These are phyloP conservation scores for Thermomyces lanuginosus DNA, from an alignment of 2,329 filamentous ascomycete species.

Conservation along the genomic window DNA sequence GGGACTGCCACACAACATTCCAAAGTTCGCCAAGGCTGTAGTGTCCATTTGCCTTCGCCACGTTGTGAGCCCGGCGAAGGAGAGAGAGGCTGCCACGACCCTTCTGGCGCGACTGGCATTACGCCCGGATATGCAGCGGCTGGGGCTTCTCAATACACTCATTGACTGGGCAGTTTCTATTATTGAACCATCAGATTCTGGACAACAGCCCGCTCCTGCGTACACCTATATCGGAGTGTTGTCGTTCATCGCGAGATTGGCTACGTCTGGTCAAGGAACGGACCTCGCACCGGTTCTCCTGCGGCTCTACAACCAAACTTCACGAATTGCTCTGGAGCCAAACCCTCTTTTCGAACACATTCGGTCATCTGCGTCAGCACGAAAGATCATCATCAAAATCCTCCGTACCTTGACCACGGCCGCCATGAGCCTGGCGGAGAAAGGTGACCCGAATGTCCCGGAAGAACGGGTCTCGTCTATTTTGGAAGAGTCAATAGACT, in stretches of 20 bases:
- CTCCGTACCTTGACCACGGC: slow-evolving; percentile 57
- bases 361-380: slow-evolving; percentile 57
- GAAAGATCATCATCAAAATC: slow-evolving; percentile 75
- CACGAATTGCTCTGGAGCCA: slow-evolving; percentile 40
- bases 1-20: slow-evolving; percentile 43
- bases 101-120: slow-evolving; percentile 69
- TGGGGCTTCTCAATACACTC: slow-evolving; percentile 52
- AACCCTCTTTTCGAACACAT: slow-evolving; percentile 38
- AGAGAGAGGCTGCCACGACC: slow-evolving; percentile 71
- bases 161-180: slow-evolving; percentile 53
- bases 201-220: slow-evolving; percentile 33
- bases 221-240: slow-evolving; percentile 67
- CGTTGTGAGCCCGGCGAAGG: slow-evolving; percentile 62
- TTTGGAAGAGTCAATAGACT: slow-evolving; percentile 67
- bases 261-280: slow-evolving; percentile 54
- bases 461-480: slow-evolving; percentile 32
- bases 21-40: slow-evolving; percentile 53
- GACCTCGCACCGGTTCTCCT: slow-evolving; percentile 54
- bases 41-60: slow-evolving; percentile 56
- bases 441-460: slow-evolving; percentile 11
- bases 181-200: slow-evolving; percentile 35
- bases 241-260: slow-evolving; percentile 60
- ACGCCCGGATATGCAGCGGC: slow-evolving; percentile 70
- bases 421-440: slow-evolving; percentile 38
- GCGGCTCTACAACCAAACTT: slow-evolving; percentile 48